phyloP scores from a whole-genome alignment of 2,329 filamentous ascomycete species.

The Xylaria sp. region DNA sequence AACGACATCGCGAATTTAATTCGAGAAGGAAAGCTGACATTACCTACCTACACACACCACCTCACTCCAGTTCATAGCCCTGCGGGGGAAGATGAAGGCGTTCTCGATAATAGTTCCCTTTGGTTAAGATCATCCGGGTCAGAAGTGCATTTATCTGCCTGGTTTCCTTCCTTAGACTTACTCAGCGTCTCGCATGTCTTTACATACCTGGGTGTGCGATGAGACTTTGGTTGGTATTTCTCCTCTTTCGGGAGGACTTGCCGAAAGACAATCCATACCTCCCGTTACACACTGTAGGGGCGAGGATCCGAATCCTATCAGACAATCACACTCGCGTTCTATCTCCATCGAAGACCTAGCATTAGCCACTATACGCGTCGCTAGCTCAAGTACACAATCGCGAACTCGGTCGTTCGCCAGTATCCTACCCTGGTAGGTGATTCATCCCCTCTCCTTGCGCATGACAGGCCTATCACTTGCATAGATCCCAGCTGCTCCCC shows the following conservation, averaged over 20 bases:
- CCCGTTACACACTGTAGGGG: no score
- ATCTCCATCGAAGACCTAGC: no score
- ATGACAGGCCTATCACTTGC: conserved; percentile 2
- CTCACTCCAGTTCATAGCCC: not conserved
- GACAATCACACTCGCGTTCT: no score
- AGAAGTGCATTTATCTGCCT: not conserved
- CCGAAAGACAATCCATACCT: no score
- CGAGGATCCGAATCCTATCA: no score
- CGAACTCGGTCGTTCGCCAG: not conserved
- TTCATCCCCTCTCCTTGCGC: conserved; percentile 34
- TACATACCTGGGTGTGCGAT: no score
- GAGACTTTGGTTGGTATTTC: no score
- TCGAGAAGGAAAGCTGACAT: not conserved
- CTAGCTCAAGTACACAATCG: not conserved
- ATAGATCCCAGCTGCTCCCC: conserved; percentile 33
- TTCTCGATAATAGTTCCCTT: not conserved
- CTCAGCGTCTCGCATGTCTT: no score
- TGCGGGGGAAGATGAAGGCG: not conserved
- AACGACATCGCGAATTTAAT: not conserved
- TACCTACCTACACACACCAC: not conserved
- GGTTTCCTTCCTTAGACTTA: not conserved
- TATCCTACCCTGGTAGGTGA: not conserved
- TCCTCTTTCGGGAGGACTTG: no score
- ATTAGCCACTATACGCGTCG: no score
- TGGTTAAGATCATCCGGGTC: not conserved